phyloP scores from a whole-genome alignment of 805 yeast genomes.

The Wickerhamomyces alni region DNA sequence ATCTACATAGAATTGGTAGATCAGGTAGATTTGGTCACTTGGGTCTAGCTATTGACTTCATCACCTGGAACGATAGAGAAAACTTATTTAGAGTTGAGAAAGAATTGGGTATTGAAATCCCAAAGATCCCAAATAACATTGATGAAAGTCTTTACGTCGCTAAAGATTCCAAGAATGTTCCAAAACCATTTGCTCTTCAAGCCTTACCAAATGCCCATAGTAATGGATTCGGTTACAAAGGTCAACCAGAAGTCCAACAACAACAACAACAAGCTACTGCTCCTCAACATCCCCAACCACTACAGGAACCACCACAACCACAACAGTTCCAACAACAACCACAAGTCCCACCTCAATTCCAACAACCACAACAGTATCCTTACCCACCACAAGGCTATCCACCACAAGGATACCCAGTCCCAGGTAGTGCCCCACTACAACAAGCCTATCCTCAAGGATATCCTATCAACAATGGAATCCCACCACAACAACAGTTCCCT shows the following conservation, averaged over 20 bases:
- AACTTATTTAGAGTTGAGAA: constrained; percentile 92
- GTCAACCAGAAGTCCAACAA: constrained; percentile 31
- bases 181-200: constrained; percentile 83
- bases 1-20: constrained; percentile 97
- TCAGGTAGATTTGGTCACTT: constrained; percentile 98
- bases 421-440: constrained; percentile 1
- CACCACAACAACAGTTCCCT: constrained; percentile 5
- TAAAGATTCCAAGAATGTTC: constrained; percentile 64
- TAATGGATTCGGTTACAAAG: constrained; percentile 37
- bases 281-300: constrained; percentile 14
- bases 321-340: constrained; percentile 11
- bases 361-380: constrained; percentile 14
- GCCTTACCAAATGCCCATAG: constrained; percentile 38
- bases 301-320: constrained; percentile 18
- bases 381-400: constrained; percentile 14
- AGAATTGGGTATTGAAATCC: constrained; percentile 95
- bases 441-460: constrained; percentile 4
- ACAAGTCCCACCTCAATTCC: constrained; percentile 13
- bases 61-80: constrained; percentile 95
- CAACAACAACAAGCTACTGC: constrained; percentile 18
- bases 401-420: constrained; percentile 6
- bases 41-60: constrained; percentile 94
- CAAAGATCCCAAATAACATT: constrained; percentile 92
- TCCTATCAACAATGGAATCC: not conserved
- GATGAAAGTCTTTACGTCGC: constrained; percentile 88